Conservation (phyloP, 768 basidiomycete genomes). For the Pleurotus tuber-regium region DNA sequence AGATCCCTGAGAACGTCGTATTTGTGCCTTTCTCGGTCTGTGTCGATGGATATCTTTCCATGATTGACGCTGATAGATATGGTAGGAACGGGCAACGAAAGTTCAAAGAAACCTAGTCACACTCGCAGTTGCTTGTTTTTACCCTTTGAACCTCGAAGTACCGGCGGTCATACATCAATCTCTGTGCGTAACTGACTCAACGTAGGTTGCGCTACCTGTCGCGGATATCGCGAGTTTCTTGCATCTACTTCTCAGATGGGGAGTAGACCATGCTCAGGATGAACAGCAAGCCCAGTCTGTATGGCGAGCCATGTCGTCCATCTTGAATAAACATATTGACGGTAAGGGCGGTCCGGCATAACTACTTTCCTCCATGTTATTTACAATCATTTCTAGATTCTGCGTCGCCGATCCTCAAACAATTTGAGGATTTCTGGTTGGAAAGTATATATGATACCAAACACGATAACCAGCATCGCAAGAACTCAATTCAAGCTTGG, state of each 20-base stretch:
- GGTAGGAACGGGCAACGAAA: constrained; percentile 40
- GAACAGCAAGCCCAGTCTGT: constrained; percentile 53
- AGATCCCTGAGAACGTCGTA: constrained; percentile 32
- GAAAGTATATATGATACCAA: constrained; percentile 36
- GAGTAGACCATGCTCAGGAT: constrained; percentile 43
- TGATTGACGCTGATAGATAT: constrained; percentile 13
- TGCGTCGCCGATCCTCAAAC: constrained; percentile 34
- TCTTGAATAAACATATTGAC: constrained; percentile 77
- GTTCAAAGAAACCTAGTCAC: constrained; percentile 62
- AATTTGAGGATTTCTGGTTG: constrained; percentile 48
- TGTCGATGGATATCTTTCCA: neutral
- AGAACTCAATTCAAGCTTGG: constrained; percentile 58
- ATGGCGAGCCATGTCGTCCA: constrained; percentile 55
- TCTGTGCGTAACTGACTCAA: too few species aligned
- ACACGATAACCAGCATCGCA: constrained; percentile 37
- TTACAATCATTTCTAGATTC: constrained; percentile 36
- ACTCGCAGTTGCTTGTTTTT: constrained; percentile 64
- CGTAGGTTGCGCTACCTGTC: constrained; percentile 50
- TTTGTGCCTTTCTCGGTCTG: constrained; percentile 57
- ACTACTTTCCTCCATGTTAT: neutral
- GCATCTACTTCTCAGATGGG: constrained; percentile 57
- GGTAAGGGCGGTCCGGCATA: constrained; percentile 43
- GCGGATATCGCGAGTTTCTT: constrained; percentile 50
- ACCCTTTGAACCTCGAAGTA: constrained; percentile 69
- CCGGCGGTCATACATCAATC: neutral